Conservation (phyloP, 1,284 basidiomycete genomes). For the Pyrrhoderma lamaoense region DNA sequence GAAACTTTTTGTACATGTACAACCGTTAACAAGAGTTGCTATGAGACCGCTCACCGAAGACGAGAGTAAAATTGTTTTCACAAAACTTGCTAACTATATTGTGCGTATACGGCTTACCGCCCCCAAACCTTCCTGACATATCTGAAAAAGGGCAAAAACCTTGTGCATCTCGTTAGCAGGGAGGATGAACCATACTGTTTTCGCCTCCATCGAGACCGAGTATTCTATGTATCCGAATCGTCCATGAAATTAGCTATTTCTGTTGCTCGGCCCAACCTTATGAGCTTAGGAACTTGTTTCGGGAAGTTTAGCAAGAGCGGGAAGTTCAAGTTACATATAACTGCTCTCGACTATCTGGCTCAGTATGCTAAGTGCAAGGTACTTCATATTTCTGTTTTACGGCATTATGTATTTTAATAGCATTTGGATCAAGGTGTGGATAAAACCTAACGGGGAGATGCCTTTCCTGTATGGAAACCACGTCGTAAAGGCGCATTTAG, state of each 20-base stretch:
- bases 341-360: conserved; percentile 86
- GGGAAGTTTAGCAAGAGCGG: conserved; percentile 98
- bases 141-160: conserved; percentile 67
- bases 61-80: conserved; percentile 81
- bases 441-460: conserved; percentile 99
- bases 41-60: conserved; percentile 86
- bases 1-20: not conserved
- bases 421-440: conserved; percentile 69
- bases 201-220: conserved; percentile 83
- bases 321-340: conserved; percentile 97
- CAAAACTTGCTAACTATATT: conserved; percentile 89
- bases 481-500: conserved; percentile 96
- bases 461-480: conserved; percentile 99
- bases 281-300: conserved; percentile 93
- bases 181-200: conserved; percentile 87
- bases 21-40: not conserved
- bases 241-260: conserved; percentile 92
- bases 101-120: conserved; percentile 35
- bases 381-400: too few species aligned
- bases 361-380: conserved; percentile 99
- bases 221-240: conserved; percentile 90
- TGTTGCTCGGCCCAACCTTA: conserved; percentile 86
- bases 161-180: conserved; percentile 84
- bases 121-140: not conserved
- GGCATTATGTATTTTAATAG: not conserved